Evolutionary conservation across 1,284 basidiomycete species (phyloP).

Genomic region (Tremellales sp.): DNA sequence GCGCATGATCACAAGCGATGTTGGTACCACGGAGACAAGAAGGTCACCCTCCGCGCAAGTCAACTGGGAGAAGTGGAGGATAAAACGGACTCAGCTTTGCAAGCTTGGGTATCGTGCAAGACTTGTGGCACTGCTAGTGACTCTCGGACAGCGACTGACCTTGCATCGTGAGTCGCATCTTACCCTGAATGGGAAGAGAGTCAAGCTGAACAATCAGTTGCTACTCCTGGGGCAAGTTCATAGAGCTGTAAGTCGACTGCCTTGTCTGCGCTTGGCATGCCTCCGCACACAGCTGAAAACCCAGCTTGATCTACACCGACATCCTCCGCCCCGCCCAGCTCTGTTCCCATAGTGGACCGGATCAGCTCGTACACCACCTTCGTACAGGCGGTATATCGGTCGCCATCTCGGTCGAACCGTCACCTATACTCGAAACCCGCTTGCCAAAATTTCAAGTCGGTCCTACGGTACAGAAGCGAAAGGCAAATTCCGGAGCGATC

Average conservation of each 20-base stretch:
- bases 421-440: slow-evolving; percentile 23
- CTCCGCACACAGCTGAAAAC: neutral
- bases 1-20: slow-evolving; percentile 20
- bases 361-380: slow-evolving; percentile 1
- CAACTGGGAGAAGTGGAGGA: neutral
- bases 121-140: slow-evolving; percentile 14
- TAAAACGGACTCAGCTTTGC: neutral
- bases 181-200: neutral
- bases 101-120: slow-evolving; percentile 19
- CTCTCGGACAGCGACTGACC: slow-evolving; percentile 5
- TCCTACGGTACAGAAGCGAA: slow-evolving; percentile 33
- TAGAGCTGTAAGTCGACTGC: slow-evolving; percentile 26
- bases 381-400: slow-evolving; percentile 7
- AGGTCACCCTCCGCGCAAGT: slow-evolving; percentile 7
- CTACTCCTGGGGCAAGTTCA: slow-evolving; percentile 31
- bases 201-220: slow-evolving; percentile 4
- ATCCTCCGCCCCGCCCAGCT: slow-evolving; percentile 13
- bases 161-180: slow-evolving; percentile 16
- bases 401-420: slow-evolving; percentile 6
- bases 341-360: slow-evolving; percentile 13
- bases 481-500: slow-evolving; percentile 17
- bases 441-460: slow-evolving; percentile 38
- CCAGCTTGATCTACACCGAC: slow-evolving; percentile 24
- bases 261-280: neutral
- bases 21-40: slow-evolving; percentile 17